phyloP scores from a whole-genome alignment of 306 rosid species.

The Hippophae gyantsensis region DNA sequence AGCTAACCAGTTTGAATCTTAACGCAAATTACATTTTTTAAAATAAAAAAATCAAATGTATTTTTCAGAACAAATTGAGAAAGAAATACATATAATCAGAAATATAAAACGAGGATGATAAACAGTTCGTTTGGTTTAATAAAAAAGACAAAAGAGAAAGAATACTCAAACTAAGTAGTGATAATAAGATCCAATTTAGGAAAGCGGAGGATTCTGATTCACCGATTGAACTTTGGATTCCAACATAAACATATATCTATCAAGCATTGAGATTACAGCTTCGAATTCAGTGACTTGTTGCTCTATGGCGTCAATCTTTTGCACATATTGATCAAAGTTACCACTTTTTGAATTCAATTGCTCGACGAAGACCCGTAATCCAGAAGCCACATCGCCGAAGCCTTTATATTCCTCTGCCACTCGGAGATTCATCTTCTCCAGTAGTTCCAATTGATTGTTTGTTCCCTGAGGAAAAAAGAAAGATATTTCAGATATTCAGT shows the following conservation, averaged over 20 bases:
- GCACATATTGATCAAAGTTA: slow-evolving; percentile 54
- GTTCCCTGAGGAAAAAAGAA: slow-evolving; percentile 43
- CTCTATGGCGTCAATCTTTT: slow-evolving; percentile 71
- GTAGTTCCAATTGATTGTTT: slow-evolving; percentile 63
- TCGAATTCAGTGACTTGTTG: slow-evolving; percentile 82
- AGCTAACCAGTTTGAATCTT: too few relatives aligned
- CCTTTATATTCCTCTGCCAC: slow-evolving; percentile 78
- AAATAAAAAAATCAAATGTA: too few relatives aligned
- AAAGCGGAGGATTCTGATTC: slow-evolving; percentile 18
- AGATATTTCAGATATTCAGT: not conserved
- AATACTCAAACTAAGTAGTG: too few relatives aligned
- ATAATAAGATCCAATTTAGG: too few relatives aligned
- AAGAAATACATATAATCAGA: too few relatives aligned
- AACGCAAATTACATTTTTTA: too few relatives aligned
- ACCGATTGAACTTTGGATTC: slow-evolving; percentile 57
- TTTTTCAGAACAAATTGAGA: too few relatives aligned
- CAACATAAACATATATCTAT: slow-evolving; percentile 47
- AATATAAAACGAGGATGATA: too few relatives aligned
- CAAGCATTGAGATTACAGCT: slow-evolving; percentile 76
- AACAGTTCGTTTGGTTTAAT: too few relatives aligned
- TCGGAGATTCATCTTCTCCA: slow-evolving; percentile 76
- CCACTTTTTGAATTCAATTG: slow-evolving; percentile 71
- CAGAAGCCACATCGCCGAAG: slow-evolving; percentile 80
- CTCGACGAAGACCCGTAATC: slow-evolving; percentile 76
- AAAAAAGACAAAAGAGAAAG: too few relatives aligned